Conservation (phyloP, 495 filamentous ascomycete genomes). For the Neohortaea acidophila region DNA sequence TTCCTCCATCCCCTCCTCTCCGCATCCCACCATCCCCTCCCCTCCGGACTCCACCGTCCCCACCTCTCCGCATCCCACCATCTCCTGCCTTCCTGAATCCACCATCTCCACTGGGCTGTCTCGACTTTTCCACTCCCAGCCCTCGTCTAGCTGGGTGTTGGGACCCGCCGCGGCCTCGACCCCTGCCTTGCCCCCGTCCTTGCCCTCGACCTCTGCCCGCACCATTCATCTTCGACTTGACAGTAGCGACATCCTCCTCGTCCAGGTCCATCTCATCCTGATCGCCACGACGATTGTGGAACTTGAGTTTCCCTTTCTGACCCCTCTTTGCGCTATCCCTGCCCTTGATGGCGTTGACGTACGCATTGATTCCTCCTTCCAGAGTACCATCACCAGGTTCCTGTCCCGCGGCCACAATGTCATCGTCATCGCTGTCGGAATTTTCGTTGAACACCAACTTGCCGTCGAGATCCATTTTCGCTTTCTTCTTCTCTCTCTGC, state of each 20-base stretch:
- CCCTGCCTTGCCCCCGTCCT: background rate
- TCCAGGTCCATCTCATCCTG: constrained; percentile 61
- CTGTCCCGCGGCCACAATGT: constrained; percentile 34
- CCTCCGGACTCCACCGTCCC: constrained; percentile 4
- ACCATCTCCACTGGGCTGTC: background rate
- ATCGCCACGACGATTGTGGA: constrained; percentile 47
- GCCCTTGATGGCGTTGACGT: constrained; percentile 77
- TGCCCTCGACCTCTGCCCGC: constrained; percentile 7
- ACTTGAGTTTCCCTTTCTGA: constrained; percentile 74
- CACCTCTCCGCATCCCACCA: background rate
- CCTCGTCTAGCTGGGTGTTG: constrained; percentile 30
- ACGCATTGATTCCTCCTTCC: constrained; percentile 65
- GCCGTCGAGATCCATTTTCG: constrained; percentile 69
- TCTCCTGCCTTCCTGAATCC: constrained; percentile 8
- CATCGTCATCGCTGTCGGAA: constrained; percentile 40
- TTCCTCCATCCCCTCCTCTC: background rate
- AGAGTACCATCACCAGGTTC: constrained; percentile 30
- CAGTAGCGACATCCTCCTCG: constrained; percentile 35
- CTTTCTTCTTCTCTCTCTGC: constrained; percentile 36
- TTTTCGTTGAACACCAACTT: constrained; percentile 60
- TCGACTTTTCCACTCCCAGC: constrained; percentile 15
- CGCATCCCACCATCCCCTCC: constrained; percentile 3
- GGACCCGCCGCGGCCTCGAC: constrained; percentile 16
- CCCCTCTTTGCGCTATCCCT: constrained; percentile 69
- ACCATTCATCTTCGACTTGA: constrained; percentile 2